Percentiles rank a stretch among this genome's conserved stretches.
phyloP scores from a whole-genome alignment of 2,329 filamentous ascomycete genomes.

The Botryotinia convoluta region DNA sequence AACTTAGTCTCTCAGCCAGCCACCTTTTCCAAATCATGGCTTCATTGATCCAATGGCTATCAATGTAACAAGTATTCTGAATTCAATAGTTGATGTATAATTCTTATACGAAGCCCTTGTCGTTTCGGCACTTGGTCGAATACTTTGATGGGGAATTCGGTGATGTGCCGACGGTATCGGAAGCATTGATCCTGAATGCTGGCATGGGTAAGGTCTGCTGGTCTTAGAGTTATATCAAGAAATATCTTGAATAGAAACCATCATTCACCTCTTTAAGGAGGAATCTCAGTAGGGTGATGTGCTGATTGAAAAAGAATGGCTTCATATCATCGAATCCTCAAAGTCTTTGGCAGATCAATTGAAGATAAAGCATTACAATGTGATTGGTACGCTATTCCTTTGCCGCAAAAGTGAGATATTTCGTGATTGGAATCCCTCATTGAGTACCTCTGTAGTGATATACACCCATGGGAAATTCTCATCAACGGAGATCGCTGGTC shows the following conservation, averaged over 20 bases:
- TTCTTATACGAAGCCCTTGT: neutral
- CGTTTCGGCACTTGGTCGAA: neutral
- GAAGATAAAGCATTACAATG: conserved; percentile 38
- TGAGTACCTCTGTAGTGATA: conserved; percentile 30
- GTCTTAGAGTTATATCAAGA: neutral
- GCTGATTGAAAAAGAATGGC: conserved; percentile 31
- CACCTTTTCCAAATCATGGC: neutral
- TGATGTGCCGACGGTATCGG: neutral
- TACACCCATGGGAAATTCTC: conserved; percentile 40
- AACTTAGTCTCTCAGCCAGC: neutral
- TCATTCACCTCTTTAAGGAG: neutral
- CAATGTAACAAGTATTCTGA: too few relatives aligned
- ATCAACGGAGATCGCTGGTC: conserved; percentile 38
- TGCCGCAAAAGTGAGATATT: neutral
- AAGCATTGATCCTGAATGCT: neutral
- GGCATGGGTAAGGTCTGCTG: neutral
- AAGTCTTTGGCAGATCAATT: conserved; percentile 38
- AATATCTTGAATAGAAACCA: fast-evolving
- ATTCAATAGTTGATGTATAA: neutral
- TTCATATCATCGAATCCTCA: conserved; percentile 39
- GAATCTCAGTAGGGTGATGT: neutral
- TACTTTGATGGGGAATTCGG: neutral
- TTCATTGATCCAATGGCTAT: neutral
- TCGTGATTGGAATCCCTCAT: neutral
- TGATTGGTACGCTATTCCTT: conserved; percentile 32